A percentile compares a stretch with the other conserved stretches of the same genome.
Conservation (phyloP, 2,329 filamentous ascomycete species). For the Leptographium galeiforme region DNA sequence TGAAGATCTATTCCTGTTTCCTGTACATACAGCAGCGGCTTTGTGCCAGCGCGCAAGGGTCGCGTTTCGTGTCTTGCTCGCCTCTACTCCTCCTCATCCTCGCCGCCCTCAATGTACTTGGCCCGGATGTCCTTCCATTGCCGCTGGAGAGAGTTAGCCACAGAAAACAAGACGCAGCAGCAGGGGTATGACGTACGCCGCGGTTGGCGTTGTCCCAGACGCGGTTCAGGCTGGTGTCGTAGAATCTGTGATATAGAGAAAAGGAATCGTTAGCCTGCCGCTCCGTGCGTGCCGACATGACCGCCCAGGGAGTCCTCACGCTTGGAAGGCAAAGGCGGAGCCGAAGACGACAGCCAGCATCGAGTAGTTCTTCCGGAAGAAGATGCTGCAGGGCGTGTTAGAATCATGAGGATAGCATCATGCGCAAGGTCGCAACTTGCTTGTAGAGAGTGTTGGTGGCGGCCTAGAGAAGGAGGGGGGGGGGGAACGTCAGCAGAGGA, state of each 20-base stretch:
- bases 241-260: slow-evolving; percentile 47
- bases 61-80: background rate
- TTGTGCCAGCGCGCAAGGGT: too few species aligned
- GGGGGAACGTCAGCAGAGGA: background rate
- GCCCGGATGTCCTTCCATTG: slow-evolving; percentile 99
- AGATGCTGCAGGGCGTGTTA: slow-evolving; percentile 39
- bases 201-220: slow-evolving; percentile 86
- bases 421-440: slow-evolving; percentile 26
- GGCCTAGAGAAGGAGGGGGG: slow-evolving; percentile 18
- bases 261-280: slow-evolving; percentile 2
- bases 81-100: slow-evolving; percentile 49
- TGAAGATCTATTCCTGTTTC: too few species aligned
- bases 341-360: slow-evolving; percentile 82
- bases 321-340: slow-evolving; percentile 79
- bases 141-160: slow-evolving; percentile 43
- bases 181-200: slow-evolving; percentile 53
- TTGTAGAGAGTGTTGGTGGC: slow-evolving; percentile 40
- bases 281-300: background rate
- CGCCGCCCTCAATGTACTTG: slow-evolving; percentile 62
- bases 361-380: slow-evolving; percentile 77
- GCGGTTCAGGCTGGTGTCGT: slow-evolving; percentile 68
- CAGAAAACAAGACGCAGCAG: background rate
- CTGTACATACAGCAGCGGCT: too few species aligned
- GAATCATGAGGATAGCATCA: background rate
- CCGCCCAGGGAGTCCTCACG: slow-evolving; percentile 46